Percentiles rank a stretch among this genome's conserved stretches.
These are phyloP conservation scores for Penicillium roqueforti DNA, from an alignment of 495 filamentous ascomycete species.

Conservation along the genomic window DNA sequence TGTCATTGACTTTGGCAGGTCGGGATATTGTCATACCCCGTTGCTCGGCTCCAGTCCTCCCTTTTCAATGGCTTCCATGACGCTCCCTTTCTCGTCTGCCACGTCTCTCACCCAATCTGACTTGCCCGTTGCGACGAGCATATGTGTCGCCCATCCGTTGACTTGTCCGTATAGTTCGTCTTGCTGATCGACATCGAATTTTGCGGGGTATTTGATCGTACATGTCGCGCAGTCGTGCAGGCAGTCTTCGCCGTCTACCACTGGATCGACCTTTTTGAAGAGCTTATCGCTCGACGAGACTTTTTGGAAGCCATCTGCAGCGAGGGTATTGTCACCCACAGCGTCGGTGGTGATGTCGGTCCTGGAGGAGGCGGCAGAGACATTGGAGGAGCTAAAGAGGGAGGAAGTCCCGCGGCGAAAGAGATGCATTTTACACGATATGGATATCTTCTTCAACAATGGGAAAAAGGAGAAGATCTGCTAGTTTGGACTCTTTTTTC, in stretches of 20 bases:
- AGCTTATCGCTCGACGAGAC: slow-evolving; percentile 35
- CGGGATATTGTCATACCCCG: slow-evolving; percentile 56
- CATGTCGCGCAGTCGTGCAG: slow-evolving; percentile 85
- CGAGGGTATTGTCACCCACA: slow-evolving; percentile 20
- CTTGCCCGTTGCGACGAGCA: slow-evolving; percentile 91
- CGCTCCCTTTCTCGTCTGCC: slow-evolving; percentile 82
- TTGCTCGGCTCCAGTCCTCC: slow-evolving; percentile 60
- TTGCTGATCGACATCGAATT: slow-evolving; percentile 68
- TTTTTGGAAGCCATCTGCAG: slow-evolving; percentile 37
- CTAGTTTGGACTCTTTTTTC: not conserved
- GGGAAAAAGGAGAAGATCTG: not conserved
- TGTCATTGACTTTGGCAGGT: not conserved
- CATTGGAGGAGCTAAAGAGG: slow-evolving; percentile 33
- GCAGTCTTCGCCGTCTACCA: slow-evolving; percentile 85
- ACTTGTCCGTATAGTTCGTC: slow-evolving; percentile 83
- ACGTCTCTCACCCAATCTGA: slow-evolving; percentile 92
- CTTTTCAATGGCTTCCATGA: slow-evolving; percentile 87
- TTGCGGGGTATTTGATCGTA: slow-evolving; percentile 69
- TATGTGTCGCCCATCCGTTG: slow-evolving; percentile 83
- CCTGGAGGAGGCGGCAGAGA: slow-evolving; percentile 26
- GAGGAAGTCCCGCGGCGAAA: slow-evolving; percentile 34
- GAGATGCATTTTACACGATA: slow-evolving; percentile 31
- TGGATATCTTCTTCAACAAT: not conserved
- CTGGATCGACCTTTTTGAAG: slow-evolving; percentile 55
- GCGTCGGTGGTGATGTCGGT: slow-evolving; percentile 24